Evolutionary conservation across 305 asterid species (phyloP).

Genomic region (Fraxinus nigra): DNA sequence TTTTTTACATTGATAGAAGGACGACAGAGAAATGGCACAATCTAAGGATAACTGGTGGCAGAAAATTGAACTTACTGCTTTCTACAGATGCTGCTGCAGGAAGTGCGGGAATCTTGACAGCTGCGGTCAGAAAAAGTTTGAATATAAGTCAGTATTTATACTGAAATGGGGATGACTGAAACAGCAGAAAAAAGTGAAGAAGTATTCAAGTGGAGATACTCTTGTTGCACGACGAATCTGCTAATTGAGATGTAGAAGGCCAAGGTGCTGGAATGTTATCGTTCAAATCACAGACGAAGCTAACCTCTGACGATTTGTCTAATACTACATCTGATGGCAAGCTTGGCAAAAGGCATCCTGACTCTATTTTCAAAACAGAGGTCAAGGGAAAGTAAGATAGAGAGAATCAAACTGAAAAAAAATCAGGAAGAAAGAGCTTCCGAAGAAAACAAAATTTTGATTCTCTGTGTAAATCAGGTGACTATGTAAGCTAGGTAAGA

Average conservation of each 20-base stretch:
- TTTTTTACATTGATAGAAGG: not conserved
- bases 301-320: constrained; percentile 66
- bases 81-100: constrained; percentile 98
- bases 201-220: constrained; percentile 36
- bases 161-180: not conserved
- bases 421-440: not conserved
- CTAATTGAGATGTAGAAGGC: constrained; percentile 70
- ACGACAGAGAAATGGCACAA: not conserved
- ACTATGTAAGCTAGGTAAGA: not conserved
- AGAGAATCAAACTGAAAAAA: not conserved
- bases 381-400: not conserved
- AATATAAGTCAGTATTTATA: constrained; percentile 20
- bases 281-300: constrained; percentile 91
- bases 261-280: constrained; percentile 98
- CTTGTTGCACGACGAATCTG: constrained; percentile 85
- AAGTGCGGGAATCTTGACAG: constrained; percentile 89
- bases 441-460: not conserved
- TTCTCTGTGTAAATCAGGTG: not conserved
- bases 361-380: constrained; percentile 36
- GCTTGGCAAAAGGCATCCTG: constrained; percentile 96
- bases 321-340: constrained; percentile 85
- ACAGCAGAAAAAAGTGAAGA: not conserved
- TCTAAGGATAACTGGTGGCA: not conserved
- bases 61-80: constrained; percentile 51
- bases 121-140: constrained; percentile 43